Percentiles rank a stretch among this genome's conserved stretches.
Evolutionary conservation across 768 basidiomycete species (phyloP).

Genomic region (Tulasnella sp.): DNA sequence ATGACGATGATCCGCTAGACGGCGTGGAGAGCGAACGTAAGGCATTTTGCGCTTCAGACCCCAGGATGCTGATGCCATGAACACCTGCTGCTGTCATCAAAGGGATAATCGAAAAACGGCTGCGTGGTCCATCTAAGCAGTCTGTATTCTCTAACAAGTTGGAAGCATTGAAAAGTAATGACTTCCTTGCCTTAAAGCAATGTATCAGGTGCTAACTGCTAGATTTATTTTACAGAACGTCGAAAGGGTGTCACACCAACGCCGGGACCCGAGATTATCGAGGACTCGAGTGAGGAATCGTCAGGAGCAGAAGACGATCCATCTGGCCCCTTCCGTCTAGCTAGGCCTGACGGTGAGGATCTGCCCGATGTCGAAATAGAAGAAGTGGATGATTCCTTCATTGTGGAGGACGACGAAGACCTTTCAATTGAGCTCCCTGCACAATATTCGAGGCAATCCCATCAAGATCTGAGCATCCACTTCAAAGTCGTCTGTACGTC

Average conservation of each 20-base stretch:
- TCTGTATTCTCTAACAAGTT: slow-evolving; percentile 51
- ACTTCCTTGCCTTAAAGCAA: slow-evolving; percentile 1
- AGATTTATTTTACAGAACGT: slow-evolving; percentile 27
- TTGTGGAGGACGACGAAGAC: slow-evolving; percentile 48
- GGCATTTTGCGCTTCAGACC: slow-evolving; percentile 19
- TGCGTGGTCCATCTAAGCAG: slow-evolving; percentile 50
- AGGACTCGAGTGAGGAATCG: neutral
- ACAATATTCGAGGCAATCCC: slow-evolving; percentile 70
- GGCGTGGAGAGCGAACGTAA: slow-evolving; percentile 49
- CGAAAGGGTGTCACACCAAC: neutral
- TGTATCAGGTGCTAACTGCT: no score
- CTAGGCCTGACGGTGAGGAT: slow-evolving; percentile 19
- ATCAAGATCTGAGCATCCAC: slow-evolving; percentile 63
- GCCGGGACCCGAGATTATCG: slow-evolving; percentile 4
- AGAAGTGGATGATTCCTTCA: slow-evolving; percentile 35
- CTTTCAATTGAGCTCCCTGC: slow-evolving; percentile 44
- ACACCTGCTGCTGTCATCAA: neutral
- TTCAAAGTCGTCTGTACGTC: slow-evolving; percentile 41
- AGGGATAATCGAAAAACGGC: slow-evolving; percentile 55
- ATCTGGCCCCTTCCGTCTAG: slow-evolving; percentile 6
- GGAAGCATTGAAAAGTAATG: slow-evolving; percentile 54
- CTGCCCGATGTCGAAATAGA: slow-evolving; percentile 15
- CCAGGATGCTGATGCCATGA: neutral
- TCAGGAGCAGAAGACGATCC: neutral
- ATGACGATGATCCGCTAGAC: slow-evolving; percentile 35